phyloP scores from a whole-genome alignment of 768 basidiomycete species.

The Lentinula edodes region DNA sequence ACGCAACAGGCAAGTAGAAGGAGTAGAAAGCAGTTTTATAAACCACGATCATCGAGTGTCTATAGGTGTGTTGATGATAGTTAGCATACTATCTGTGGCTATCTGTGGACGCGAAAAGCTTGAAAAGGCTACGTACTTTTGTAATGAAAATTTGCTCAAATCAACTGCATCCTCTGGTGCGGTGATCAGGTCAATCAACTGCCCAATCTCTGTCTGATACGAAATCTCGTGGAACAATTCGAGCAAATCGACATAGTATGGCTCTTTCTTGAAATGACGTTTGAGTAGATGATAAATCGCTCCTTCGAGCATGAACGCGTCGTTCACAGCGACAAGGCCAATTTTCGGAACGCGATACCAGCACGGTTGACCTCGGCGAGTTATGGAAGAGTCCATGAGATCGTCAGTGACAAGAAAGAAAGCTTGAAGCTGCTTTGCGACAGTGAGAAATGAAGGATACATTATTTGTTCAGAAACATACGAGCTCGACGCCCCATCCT shows the following conservation, averaged over 20 bases:
- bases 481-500: constrained; percentile 95
- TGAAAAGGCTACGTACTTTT: constrained; percentile 46
- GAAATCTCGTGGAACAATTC: constrained; percentile 90
- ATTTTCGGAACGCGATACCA: constrained; percentile 73
- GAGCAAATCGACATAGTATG: constrained; percentile 84
- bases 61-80: constrained; percentile 21
- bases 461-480: constrained; percentile 32
- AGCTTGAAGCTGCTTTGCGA: constrained; percentile 71
- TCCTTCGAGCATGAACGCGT: constrained; percentile 92
- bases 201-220: constrained; percentile 93
- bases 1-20: constrained; percentile 97
- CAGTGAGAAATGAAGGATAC: background rate
- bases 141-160: constrained; percentile 81
- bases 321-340: constrained; percentile 89
- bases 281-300: constrained; percentile 91
- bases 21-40: constrained; percentile 99
- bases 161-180: constrained; percentile 90
- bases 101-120: background rate
- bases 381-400: constrained; percentile 95
- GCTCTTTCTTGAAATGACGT: constrained; percentile 72
- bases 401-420: constrained; percentile 97
- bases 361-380: constrained; percentile 91
- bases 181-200: constrained; percentile 92
- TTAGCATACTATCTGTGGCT: background rate
- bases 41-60: constrained; percentile 87